These are phyloP conservation scores for Hyaloscypha finlandica DNA, from an alignment of 495 filamentous ascomycete species.

Conservation along the genomic window DNA sequence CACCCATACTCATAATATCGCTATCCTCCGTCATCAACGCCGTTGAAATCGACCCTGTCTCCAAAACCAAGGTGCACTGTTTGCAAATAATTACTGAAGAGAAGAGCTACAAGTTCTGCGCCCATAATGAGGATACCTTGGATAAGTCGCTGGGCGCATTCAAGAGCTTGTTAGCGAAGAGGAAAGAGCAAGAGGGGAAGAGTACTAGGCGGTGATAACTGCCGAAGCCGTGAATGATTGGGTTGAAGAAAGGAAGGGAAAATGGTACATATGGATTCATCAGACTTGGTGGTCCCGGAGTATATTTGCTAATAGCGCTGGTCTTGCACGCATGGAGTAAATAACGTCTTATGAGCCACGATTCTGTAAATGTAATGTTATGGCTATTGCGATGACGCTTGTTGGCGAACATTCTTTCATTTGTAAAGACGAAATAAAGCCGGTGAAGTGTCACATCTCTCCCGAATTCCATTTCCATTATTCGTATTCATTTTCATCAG, in stretches of 20 bases:
- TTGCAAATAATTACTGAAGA: conserved; percentile 95
- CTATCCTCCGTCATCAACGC: conserved; percentile 83
- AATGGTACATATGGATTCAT: conserved; percentile 10
- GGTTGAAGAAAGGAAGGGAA: background rate
- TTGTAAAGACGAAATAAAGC: no score
- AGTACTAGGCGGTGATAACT: conserved; percentile 1
- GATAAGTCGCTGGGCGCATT: conserved; percentile 85
- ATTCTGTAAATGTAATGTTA: conserved; percentile 30
- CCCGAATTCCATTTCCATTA: background rate
- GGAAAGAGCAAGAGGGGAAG: conserved; percentile 43
- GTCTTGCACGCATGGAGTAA: conserved; percentile 10
- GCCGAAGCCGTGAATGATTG: background rate
- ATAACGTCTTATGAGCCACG: conserved; percentile 21
- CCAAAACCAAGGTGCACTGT: conserved; percentile 80
- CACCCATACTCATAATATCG: conserved; percentile 78
- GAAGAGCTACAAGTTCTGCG: conserved; percentile 86
- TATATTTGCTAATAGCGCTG: background rate
- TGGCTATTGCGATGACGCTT: background rate
- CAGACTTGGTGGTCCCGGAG: conserved; percentile 9
- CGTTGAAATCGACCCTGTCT: conserved; percentile 88
- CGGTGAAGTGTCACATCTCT: background rate
- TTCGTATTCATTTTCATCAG: no score
- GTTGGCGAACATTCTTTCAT: background rate
- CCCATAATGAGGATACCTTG: conserved; percentile 76
- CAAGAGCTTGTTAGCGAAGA: conserved; percentile 83